phyloP scores from a whole-genome alignment of 2,329 filamentous ascomycete species.

The Xylariaceae sp. region DNA sequence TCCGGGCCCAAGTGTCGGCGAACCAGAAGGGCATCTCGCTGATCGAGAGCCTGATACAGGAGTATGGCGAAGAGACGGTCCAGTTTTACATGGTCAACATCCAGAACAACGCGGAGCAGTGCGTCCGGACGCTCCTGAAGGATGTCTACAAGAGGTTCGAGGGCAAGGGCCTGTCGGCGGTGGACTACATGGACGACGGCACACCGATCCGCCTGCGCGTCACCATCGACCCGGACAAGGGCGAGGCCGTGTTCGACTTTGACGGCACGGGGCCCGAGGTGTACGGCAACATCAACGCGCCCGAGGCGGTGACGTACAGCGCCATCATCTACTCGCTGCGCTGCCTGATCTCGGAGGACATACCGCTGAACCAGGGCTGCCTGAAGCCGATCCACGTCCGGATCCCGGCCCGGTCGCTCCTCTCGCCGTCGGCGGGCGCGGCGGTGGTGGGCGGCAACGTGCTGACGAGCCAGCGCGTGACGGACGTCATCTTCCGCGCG shows the following conservation, averaged over 20 bases:
- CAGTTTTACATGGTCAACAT: constrained; percentile 75
- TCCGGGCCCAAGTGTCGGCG: constrained; percentile 74
- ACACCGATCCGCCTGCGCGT: constrained; percentile 66
- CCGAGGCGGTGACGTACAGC: constrained; percentile 69
- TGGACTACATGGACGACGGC: constrained; percentile 76
- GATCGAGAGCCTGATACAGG: constrained; percentile 63
- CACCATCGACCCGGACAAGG: constrained; percentile 64
- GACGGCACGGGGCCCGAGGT: constrained; percentile 68
- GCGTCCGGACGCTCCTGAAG: constrained; percentile 64
- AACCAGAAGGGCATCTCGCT: constrained; percentile 74
- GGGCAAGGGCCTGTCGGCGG: constrained; percentile 60
- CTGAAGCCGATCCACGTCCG: constrained; percentile 64
- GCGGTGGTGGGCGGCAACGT: constrained; percentile 76
- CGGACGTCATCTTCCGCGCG: constrained; percentile 70
- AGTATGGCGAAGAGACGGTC: constrained; percentile 68
- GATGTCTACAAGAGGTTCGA: constrained; percentile 61
- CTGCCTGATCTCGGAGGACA: constrained; percentile 68
- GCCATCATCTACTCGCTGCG: constrained; percentile 77
- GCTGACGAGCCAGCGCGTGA: constrained; percentile 67
- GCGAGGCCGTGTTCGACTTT: constrained; percentile 72
- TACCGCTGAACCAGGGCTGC: constrained; percentile 74
- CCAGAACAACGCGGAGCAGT: constrained; percentile 67
- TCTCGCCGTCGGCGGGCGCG: constrained; percentile 65
- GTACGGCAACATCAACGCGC: constrained; percentile 70
- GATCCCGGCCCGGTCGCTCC: constrained; percentile 63